Base-by-base conservation (phyloP, 1,139 yeast species). In the Yamadazyma dushanensis region DNA sequence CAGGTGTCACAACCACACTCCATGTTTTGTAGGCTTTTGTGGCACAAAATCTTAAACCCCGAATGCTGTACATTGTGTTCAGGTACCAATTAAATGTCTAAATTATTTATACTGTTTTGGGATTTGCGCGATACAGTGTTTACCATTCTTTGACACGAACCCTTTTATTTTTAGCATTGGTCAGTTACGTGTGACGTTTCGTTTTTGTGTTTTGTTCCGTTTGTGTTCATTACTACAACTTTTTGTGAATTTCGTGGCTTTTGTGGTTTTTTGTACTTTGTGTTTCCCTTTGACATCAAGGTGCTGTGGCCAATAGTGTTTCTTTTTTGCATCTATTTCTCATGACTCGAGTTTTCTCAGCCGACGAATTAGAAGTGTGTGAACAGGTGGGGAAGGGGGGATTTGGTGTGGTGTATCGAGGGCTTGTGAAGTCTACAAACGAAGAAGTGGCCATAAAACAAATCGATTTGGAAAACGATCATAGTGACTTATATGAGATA, bases 341-440 rank as follows among this genome's bases (percentile, higher is more conserved):
- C 29, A 34, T 38, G 4, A 35, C 41, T 3, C 36, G 71, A 36
- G 53, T 66, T 14, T 35, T 45, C 31, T 55, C 64, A 10, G 61
- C 70, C 8, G 73, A 66, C 14, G 73, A 71, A 45, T 50, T 71
- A 17, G 73, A 78, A 32, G 73, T 88, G 4, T 74, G 73, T 44
- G 90, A 83, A 46, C 90, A 86, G 55, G 80, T 88, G 1, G 96
- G 96, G 2, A 66, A 86, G 38, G 96, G 96, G 0, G 90, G 92
- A 4, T 88, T 87, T 57, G 96, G 96, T 0, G 85, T 83, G 1
- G 96, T 88, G 2, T 88, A 83, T 60, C 67, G 83, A 33, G 96
- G 92, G 0, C 55, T 78, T 8, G 79, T 84, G 46, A 70, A 67
- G 35, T 59, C 68, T 3, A 64, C 76, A 1, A 63, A 67, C 35